These are phyloP conservation scores for Chimonanthus praecox DNA, from an alignment of 164 flowering plant species.

Conservation along the genomic window DNA sequence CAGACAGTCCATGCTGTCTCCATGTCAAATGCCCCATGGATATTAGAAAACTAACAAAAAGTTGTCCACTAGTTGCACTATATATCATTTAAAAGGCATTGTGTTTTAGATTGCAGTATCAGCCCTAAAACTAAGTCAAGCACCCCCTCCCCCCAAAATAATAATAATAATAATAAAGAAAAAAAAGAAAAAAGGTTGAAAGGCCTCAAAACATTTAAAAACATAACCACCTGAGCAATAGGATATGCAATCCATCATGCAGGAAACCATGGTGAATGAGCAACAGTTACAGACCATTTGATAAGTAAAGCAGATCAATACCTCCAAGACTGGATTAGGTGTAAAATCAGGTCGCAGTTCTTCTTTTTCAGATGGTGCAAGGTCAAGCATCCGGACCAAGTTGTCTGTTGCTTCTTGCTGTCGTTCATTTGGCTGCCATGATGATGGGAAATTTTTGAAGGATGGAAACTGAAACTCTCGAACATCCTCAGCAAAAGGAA, in stretches of 20 bases:
- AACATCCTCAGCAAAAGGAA: constrained; percentile 95
- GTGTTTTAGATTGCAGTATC: too few relatives aligned
- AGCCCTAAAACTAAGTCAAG: too few relatives aligned
- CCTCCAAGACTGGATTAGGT: constrained; percentile 94
- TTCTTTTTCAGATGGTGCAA: constrained; percentile 63
- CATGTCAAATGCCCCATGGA: neutral
- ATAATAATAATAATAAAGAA: too few relatives aligned
- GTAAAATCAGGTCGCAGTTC: constrained; percentile 82
- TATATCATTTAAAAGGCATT: too few relatives aligned
- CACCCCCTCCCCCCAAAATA: too few relatives aligned
- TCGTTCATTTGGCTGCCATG: constrained; percentile 64
- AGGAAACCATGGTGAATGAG: neutral
- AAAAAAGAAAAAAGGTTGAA: too few relatives aligned
- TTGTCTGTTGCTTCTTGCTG: constrained; percentile 88
- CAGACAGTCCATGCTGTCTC: neutral
- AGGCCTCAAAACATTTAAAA: too few relatives aligned
- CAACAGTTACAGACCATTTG: neutral
- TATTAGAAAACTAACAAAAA: too few relatives aligned
- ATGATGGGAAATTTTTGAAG: constrained; percentile 57
- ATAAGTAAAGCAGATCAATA: constrained; percentile 11
- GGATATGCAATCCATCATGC: neutral
- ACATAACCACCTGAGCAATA: too few relatives aligned
- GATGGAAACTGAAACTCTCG: constrained; percentile 96
- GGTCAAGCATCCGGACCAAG: constrained; percentile 79
- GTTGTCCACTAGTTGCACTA: too few relatives aligned